Evolutionary conservation across 179 eudicot genomes (phyloP), one percentile per base, ranked within the genome.

Genomic region (Sideroxylon spinosum): DNA sequence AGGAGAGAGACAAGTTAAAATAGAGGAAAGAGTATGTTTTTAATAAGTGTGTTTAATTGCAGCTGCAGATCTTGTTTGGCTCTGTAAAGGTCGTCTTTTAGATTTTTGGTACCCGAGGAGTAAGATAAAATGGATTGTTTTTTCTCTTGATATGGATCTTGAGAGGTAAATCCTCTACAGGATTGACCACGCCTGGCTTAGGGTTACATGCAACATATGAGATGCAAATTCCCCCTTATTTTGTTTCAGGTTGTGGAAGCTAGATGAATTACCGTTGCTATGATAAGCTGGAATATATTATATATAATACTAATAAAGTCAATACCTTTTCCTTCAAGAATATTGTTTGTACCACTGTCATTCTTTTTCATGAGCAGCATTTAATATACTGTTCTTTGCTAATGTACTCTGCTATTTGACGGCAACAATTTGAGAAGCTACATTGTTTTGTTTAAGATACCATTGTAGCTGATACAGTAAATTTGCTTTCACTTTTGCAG

Each of bases 401-500:
- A 22, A 22, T 17, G 13, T 32, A 37, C 32, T 46, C 37, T 46
- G 9, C 26, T 53, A 23, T 20, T 76, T 53, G 26, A 28, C 4
- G 56, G 6, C 11, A 50, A 11, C 20, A 32, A 23, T 66, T 66
- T 65, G 6, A 16, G 11, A 50, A 53, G 53, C 8, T 53, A 37
- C 65, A 29, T 63, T 75, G 50, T 25, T 22, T 20, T 12, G 56
- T 57, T 17, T 7, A 37, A 37, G 67, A 20, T 53, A 55, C 28
- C 67, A 55, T 25, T 62, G 14, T 29, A 48, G 62, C 53, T 78
- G 52, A 59, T 61, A 49, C 11, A 19, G 17, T 26, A 23, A 22
- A 44, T 61, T 67, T 49, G 61, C 59, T 74, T 78, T 75, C 46
- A 60, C 17, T 73, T 85, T 86, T 86, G 85, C 91, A 96, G 99